Evolutionary conservation across 2,329 filamentous ascomycete species (phyloP), one percentile per base, ranked within the genome.

Genomic region (Aspergillus neoniger): DNA sequence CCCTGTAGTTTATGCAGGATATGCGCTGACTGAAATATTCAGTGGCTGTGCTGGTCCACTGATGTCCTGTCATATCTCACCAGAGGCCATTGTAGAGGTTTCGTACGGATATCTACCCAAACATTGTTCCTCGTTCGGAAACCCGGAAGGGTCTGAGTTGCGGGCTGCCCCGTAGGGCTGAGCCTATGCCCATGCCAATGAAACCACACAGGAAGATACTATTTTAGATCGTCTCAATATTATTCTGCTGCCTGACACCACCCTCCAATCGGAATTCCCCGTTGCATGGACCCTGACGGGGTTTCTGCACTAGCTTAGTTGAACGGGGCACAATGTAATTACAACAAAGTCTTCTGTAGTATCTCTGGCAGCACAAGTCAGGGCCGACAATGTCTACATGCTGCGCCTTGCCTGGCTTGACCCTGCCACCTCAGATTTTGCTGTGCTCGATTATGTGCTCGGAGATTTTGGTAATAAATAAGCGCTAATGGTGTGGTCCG

Each of bases 101-200:
- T 5, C 4, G 32, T 14, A 14, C 12, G 32, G 12, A 36, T 3
- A 10, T 30, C 10, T 30, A 12, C 4, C 28, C 12, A 6, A 36
- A 36, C 5, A 30, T 4, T 30, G 32, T 36, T 25, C 10, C 8
- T 21, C 17, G 36, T 9, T n/a, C 14, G 49, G 49, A 14, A 14
- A n/a, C 14, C 0, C n/a, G 39, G 39, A 43, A 43, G 49, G 47
- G 47, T 25, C 30, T 38, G 28, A n/a, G 39, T 19, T 17, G 6
- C 43, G 21, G 17, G 19, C 43, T 38, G 51, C 51, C 32, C 21
- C 36, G 15, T 54, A 54, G 51, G 51, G 51, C 51, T 54, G 51
- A 54, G 51, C 32, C 48, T 51, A 14, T 36, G 32, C 32, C 32
- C 4, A 6, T 36, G 10, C 32, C 32, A 36, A 14, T 36, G 12